Conservation (phyloP, 2,329 filamentous ascomycete species). For the Alternaria ventricosa region DNA sequence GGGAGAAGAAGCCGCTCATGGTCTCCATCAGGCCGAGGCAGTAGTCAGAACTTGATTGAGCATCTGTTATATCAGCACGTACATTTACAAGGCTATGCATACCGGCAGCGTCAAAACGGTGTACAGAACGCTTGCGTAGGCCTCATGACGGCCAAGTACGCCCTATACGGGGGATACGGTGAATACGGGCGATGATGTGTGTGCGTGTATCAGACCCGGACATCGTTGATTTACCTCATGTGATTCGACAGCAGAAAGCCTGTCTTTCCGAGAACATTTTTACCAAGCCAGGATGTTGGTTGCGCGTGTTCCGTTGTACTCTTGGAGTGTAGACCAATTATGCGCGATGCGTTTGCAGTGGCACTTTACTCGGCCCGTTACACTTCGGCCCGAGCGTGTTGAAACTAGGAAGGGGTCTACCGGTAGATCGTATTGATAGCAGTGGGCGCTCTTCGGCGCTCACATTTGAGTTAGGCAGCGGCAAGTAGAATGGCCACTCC, state of each 20-base stretch:
- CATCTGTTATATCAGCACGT: not conserved
- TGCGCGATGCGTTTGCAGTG: slow-evolving; percentile 1
- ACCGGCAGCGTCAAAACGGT: not conserved
- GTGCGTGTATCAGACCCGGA: not conserved
- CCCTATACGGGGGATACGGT: not conserved
- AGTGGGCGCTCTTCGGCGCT: not conserved
- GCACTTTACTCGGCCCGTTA: not conserved
- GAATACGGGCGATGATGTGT: not conserved
- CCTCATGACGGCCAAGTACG: not conserved
- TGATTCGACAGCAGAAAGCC: not conserved
- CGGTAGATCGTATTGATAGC: not conserved
- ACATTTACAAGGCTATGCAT: not conserved
- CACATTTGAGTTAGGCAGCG: not conserved
- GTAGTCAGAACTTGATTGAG: not conserved
- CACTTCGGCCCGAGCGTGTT: not conserved
- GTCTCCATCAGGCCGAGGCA: not conserved
- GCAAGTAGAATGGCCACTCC: not conserved
- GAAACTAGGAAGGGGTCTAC: not conserved
- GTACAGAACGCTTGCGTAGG: not conserved
- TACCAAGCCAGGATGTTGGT: not conserved
- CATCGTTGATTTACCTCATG: not conserved
- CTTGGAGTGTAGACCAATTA: not conserved
- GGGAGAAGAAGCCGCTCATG: slow-evolving; percentile 7
- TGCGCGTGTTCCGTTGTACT: not conserved
- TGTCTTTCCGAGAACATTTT: not conserved